Conservation (phyloP, 192 early-diverging fungal species). For the Coemansia pectinata region DNA sequence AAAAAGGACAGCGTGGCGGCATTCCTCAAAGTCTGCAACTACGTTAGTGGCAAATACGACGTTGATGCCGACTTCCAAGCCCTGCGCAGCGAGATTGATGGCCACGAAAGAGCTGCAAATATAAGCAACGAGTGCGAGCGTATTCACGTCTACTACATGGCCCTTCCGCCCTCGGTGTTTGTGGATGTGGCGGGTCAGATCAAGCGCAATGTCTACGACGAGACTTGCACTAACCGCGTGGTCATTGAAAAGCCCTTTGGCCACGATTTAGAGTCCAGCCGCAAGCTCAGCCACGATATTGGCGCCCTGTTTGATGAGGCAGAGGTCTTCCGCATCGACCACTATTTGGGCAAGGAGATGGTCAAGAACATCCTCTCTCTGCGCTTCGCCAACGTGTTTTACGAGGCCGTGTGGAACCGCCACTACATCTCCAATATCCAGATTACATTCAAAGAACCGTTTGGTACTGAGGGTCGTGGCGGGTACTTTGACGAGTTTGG, state of each 20-base stretch:
- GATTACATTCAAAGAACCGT: conserved; percentile 95
- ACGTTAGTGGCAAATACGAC: conserved; percentile 86
- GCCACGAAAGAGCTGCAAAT: conserved; percentile 54
- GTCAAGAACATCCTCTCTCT: conserved; percentile 93
- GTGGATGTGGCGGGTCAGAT: conserved; percentile 75
- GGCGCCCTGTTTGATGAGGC: conserved; percentile 77
- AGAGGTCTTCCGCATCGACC: conserved; percentile 96
- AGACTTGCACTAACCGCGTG: conserved; percentile 69
- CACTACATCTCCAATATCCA: conserved; percentile 86
- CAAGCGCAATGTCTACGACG: conserved; percentile 67
- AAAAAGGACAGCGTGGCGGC: conserved; percentile 38
- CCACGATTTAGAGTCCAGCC: conserved; percentile 77
- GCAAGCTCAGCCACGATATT: conserved; percentile 66
- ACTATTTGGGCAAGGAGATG: conserved; percentile 98
- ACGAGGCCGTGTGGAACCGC: conserved; percentile 87
- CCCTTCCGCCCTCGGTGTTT: conserved; percentile 91
- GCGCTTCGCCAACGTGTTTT: conserved; percentile 90
- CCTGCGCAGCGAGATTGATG: conserved; percentile 63
- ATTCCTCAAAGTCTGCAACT: conserved; percentile 75
- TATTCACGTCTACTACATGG: conserved; percentile 86
- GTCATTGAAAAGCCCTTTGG: conserved; percentile 98
- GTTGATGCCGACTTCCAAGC: conserved; percentile 66
- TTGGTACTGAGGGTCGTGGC: conserved; percentile 95
- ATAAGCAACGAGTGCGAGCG: conserved; percentile 21
- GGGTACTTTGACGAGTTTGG: conserved; percentile 99